Base-by-base conservation (phyloP, 208 protist species). In the Polymyxa betae region DNA sequence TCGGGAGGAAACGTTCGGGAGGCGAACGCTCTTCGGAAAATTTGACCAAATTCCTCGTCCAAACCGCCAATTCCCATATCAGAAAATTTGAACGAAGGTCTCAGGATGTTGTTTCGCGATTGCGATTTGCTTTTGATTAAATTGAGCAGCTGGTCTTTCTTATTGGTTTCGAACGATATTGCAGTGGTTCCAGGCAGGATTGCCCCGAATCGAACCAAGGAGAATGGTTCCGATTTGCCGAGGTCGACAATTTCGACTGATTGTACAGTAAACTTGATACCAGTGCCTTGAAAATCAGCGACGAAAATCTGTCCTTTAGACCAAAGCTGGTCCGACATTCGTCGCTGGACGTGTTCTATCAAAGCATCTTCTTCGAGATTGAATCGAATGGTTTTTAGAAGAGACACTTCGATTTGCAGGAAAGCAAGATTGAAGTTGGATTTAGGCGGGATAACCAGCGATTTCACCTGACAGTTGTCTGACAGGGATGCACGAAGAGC, bases 1-100 rank as follows among this genome's bases (percentile, higher is more conserved):
- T 95, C 95, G 0, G 95, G 92, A 43, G 93, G 92, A 44, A 66
- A 91, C 12, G 88, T 38, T 32, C 88, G 77, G 38, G 98, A 99
- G 0, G 97, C 97, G 94, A 99, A 99, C 60, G 98, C 98, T 91
- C 98, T 96, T 78, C 98, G 96, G 94, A 99, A 99, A 29, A 99
- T 98, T 88, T 98, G 95, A 40, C 93, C 96, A 91, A 99, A 99
- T 94, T 93, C 88, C 0, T 41, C 77, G 90, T 93, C 91, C 10
- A 93, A 64, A 89, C 92, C 92, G 41, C 92, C 92, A 64, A 93
- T 93, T 38, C 92, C 92, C 40, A 93, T 52, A 29, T 92, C 38
- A 29, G 89, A 46, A 49, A 89, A 92, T n/a, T 88, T 90, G 5
- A 90, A 91, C 10, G 20, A 40, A 20, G 72, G 72, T 12, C 72